These are phyloP conservation scores for Penicillium sp. DNA, from an alignment of 2,329 filamentous ascomycete genomes.

Conservation along the genomic window DNA sequence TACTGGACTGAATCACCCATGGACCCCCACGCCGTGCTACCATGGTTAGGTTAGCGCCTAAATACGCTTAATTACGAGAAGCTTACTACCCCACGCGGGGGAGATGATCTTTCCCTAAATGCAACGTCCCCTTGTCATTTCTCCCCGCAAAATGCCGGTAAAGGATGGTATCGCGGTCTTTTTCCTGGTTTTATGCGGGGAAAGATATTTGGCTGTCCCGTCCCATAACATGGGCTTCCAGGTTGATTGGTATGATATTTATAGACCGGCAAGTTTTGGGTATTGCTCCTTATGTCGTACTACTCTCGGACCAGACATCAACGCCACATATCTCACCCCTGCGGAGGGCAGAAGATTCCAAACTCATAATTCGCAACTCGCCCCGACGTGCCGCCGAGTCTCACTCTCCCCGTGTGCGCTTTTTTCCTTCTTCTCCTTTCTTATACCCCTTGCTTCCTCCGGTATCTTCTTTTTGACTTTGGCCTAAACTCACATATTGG, in stretches of 20 bases:
- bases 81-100: constrained; percentile 4
- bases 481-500: not conserved
- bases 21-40: not conserved
- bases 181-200: constrained; percentile 1
- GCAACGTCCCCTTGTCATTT: not conserved
- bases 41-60: not conserved
- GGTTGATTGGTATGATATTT: not conserved
- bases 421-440: constrained; percentile 8
- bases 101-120: not conserved
- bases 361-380: not conserved
- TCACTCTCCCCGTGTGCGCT: constrained; percentile 1
- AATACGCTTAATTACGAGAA: not conserved
- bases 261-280: too few species aligned
- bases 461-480: constrained; percentile 1
- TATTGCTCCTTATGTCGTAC: not conserved
- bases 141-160: not conserved
- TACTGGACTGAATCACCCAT: not conserved
- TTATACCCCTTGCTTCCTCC: constrained; percentile 5
- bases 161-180: not conserved
- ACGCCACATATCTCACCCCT: constrained; percentile 3
- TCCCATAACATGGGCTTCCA: not conserved
- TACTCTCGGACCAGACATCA: not conserved
- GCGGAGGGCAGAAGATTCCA: not conserved
- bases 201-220: not conserved
- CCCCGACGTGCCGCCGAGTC: constrained; percentile 1